Base-by-base conservation (phyloP, 1,139 yeast genomes). In the Blastobotrys ciferrii region DNA sequence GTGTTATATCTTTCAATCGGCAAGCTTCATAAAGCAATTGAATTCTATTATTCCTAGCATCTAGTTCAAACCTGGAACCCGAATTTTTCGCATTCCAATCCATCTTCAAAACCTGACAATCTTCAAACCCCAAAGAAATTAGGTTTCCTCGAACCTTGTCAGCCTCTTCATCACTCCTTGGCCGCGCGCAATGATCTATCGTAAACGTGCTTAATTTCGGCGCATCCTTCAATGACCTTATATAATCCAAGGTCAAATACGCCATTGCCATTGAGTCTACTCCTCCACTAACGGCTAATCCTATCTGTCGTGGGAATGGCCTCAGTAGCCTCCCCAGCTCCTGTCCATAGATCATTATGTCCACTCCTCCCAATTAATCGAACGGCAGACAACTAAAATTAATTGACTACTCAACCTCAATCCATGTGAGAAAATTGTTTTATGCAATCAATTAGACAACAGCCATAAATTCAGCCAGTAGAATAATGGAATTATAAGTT, bases 181-280 rank as follows among this genome's bases (percentile, higher is more conserved):
- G 53, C 6, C 91, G 66, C 49, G 77, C 73, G 14, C 67, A 65
- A 59, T 84, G 91, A 58, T 82, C 81, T 0, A 85, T 74, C 0
- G 87, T 80, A 23, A 80, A 68, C 0, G 83, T 81, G 31, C 66
- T 61, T 3, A 84, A 63, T 6, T 5, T 23, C 5, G 28, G 28
- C 17, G 67, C 55, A 9, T 49, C 41, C 13, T 41, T 20, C 39
- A 49, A 2, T 71, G 65, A 5, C 62, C 50, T 17, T 55, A 42
- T 38, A 42, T 53, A 73, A 42, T 67, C 66, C 1, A 67, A 57
- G 5, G 72, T 55, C 13, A 83, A 64, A 58, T 73, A 74, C 1
- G 85, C 72, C 42, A 86, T 64, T 28, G 86, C 82, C 78, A 85
- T 80, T 1, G 94, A 85, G 60, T 86, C 95, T 1, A 82, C 89